Evolutionary conservation across 2,329 filamentous ascomycete species (phyloP), one percentile per base, ranked within the genome.

Genomic region (Trichoderma sp.): DNA sequence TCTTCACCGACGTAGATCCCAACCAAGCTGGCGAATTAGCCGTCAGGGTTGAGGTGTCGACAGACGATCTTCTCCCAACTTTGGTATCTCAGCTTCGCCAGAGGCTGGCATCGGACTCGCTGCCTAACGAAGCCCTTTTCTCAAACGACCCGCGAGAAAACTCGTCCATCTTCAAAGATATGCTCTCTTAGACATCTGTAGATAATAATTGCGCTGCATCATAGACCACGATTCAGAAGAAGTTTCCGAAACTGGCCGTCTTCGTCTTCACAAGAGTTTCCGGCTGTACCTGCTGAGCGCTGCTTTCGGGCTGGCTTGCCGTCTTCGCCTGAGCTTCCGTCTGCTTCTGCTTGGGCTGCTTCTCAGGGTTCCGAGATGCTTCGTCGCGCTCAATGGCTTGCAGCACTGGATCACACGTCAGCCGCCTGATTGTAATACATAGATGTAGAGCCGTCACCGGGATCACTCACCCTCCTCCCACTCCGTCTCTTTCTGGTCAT

Each of bases 381-480:
- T 90, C 87, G 72, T 91, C 88, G 58, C 84, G 83, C 76, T 91
- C 88, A 67, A 93, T 87, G 63, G 90, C 87, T 72, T 83, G 84
- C 71, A 93, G 70, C 17, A 91, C 89, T 91, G 69, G 12, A 52
- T 27, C 19, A 48, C 17, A 34, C 6, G 60, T 76, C 25, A 75
- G 72, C 39, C 68, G 53, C 25, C 13, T 4, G 17, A 39, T 17
- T 9, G 19, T 17, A 17, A 12, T 2, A 25, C n/a, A 53, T 37
- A 19, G 19, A 50, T n/a, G n/a, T 17, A 13, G 19, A 50, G 57
- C 35, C 6, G 12, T 15, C 25, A 4, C 13, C 29, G 35, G 15
- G 10, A 22, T 15, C 6, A 68, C 85, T 76, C 80, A 91, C 92
- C 88, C 77, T 96, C 89, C 79, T 94, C 91, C 96, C 95, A 99